phyloP scores from a whole-genome alignment of 2,329 filamentous ascomycete genomes.

The Colletotrichum tofieldiae region DNA sequence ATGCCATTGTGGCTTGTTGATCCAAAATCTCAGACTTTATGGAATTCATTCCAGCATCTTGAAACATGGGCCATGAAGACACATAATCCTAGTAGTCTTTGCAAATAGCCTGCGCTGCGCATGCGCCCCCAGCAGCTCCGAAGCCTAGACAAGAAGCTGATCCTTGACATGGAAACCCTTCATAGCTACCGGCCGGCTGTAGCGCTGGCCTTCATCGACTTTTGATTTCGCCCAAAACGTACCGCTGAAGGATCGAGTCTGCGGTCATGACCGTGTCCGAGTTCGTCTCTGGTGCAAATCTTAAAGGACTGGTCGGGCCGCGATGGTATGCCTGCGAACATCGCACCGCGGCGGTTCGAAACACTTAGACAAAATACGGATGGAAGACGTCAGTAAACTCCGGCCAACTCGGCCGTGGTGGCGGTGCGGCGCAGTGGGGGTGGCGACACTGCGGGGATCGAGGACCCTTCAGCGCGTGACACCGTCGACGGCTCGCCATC shows the following conservation, averaged over 20 bases:
- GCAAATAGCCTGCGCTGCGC: not conserved
- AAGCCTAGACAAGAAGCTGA: not conserved
- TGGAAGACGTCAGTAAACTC: conserved; percentile 26
- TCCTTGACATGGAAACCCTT: not conserved
- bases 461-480: conserved; percentile 7
- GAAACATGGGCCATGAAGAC: not conserved
- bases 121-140: not conserved
- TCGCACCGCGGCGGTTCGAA: not conserved
- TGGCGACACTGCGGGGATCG: conserved; percentile 18
- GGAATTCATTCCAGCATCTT: not conserved
- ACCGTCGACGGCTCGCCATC: conserved; percentile 16
- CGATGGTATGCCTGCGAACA: not conserved
- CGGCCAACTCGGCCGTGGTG: conserved; percentile 20
- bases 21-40: not conserved
- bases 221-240: not conserved
- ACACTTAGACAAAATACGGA: not conserved
- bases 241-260: not conserved
- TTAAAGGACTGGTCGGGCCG: not conserved
- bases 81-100: not conserved
- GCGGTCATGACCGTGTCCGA: not conserved
- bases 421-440: conserved; percentile 25
- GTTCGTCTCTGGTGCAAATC: not conserved
- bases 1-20: not conserved
- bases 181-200: not conserved
- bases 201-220: not conserved